Base-by-base conservation (phyloP, 2,329 filamentous ascomycete species). In the Paecilomyces variotii region DNA sequence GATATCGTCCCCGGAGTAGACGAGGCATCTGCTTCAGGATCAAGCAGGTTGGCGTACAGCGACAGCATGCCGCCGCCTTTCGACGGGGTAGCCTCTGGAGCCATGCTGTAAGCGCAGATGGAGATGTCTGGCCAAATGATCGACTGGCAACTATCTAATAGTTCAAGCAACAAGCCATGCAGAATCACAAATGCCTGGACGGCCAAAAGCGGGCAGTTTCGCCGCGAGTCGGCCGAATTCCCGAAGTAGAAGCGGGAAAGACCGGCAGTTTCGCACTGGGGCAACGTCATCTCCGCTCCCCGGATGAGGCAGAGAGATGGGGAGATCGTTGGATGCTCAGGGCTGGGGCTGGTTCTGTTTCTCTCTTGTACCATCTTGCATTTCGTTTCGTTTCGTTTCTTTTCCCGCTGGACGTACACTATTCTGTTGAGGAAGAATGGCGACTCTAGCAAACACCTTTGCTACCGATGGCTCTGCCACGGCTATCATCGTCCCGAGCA, bases 1-100 rank as follows among this genome's bases (percentile, higher is more conserved):
- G 89, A 90, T 65, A 93, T 90, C n/a, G 88, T 89, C 53, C 79
- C 75, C 24, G 84, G 79, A 12, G 68, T 66, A 6, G 78, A 67
- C 49, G 75, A 69, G 39, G 51, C 57, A 19, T 76, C 71, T 45
- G 68, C 66, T 35, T 72, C 70, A 2, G 76, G 73, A 66, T 90
- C 87, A 62, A 94, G 84, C 51, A 96, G 82, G 72, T 95, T 90
- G 57, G 90, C 91, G 72, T 96, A 96, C 4, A 95, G 84, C 19
- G 90, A 92, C 64, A 91, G 79, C 59, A 81, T 81, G 5, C 69
- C 67, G 59, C 79, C 76, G 58, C 78, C 74, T 60, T 70, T 70
- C 2, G 68, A 57, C 4, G 67, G 64, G 11, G 60, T 63, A 2
- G 66, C 61, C 32, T 73, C 69, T 34, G 70, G 68, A 30, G 69